Evolutionary conservation across 176 grass and related monocot genomes (phyloP).

Genomic region (Bromus sterilis): DNA sequence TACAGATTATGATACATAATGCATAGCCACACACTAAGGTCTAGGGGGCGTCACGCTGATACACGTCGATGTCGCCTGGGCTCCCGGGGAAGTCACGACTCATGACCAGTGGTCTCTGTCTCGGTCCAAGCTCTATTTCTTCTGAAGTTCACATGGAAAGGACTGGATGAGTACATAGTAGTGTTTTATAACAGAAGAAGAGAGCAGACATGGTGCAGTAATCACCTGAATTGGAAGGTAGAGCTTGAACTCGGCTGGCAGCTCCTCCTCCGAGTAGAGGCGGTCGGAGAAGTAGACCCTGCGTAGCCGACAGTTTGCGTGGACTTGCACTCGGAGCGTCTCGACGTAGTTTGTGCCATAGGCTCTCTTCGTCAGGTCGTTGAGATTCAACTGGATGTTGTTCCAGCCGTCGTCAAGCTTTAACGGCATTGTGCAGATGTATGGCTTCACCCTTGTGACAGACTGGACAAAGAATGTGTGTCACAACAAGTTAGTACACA

Average conservation of each 20-base stretch:
- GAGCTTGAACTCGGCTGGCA: slow-evolving; percentile 84
- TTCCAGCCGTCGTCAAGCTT: slow-evolving; percentile 88
- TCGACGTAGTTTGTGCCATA: slow-evolving; percentile 95
- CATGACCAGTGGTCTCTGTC: not conserved
- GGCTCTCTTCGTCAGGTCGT: slow-evolving; percentile 68
- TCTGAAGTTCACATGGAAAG: slow-evolving; percentile 9
- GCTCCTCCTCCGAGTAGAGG: slow-evolving; percentile 79
- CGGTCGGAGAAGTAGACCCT: slow-evolving; percentile 82
- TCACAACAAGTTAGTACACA: not conserved
- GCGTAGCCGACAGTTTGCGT: slow-evolving; percentile 86
- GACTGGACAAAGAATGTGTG: slow-evolving; percentile 29
- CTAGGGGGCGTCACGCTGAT: not conserved
- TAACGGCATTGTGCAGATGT: slow-evolving; percentile 89
- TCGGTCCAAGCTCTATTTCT: not conserved
- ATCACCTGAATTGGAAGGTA: slow-evolving; percentile 92
- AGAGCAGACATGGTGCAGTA: not conserved
- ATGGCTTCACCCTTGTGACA: slow-evolving; percentile 81
- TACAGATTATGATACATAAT: not conserved
- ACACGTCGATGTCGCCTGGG: not conserved
- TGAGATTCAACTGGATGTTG: slow-evolving; percentile 82
- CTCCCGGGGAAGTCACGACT: not conserved
- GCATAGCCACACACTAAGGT: not conserved
- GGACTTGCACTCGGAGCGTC: slow-evolving; percentile 83
- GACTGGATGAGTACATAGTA: not conserved
- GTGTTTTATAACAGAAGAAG: not conserved